Percentiles rank a stretch among this genome's conserved stretches.
These are phyloP conservation scores for Leccinum ponderosum DNA, from an alignment of 1,284 basidiomycete genomes.

Conservation along the genomic window DNA sequence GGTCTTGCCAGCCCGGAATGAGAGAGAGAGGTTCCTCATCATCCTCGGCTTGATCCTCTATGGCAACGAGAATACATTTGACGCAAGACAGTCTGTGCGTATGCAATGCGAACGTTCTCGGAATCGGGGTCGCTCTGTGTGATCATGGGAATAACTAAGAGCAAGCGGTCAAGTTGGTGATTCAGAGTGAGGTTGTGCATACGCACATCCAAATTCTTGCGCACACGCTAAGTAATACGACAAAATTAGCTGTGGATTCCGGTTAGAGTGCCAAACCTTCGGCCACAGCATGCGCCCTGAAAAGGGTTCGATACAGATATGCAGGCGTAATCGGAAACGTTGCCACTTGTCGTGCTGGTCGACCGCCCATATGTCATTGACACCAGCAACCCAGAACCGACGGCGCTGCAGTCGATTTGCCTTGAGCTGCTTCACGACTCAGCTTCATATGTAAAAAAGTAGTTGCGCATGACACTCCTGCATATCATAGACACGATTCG, in stretches of 20 bases:
- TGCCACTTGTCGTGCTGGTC: not conserved
- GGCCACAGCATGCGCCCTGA: not conserved
- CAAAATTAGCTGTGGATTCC: not conserved
- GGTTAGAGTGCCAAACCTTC: constrained; percentile 6
- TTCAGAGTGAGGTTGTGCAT: too few species aligned
- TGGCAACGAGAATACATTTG: too few species aligned
- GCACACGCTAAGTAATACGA: not conserved
- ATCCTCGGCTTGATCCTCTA: too few species aligned
- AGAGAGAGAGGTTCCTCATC: too few species aligned
- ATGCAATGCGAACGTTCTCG: too few species aligned
- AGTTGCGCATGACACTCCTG: not conserved
- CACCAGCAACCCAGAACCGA: not conserved
- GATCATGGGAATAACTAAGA: too few species aligned
- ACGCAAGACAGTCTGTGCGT: too few species aligned
- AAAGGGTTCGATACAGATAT: not conserved
- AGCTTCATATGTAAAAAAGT: not conserved
- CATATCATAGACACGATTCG: too few species aligned
- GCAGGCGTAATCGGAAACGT: not conserved
- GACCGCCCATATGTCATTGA: not conserved
- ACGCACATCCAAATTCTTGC: not conserved
- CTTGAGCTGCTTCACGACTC: not conserved
- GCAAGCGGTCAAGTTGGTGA: too few species aligned
- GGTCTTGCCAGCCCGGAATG: too few species aligned
- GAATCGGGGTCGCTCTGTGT: too few species aligned
- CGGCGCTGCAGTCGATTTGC: not conserved